Percentiles rank a stretch among this genome's conserved stretches.
Evolutionary conservation across 2,329 filamentous ascomycete species (phyloP).

Genomic region (Aspergillus sp.): DNA sequence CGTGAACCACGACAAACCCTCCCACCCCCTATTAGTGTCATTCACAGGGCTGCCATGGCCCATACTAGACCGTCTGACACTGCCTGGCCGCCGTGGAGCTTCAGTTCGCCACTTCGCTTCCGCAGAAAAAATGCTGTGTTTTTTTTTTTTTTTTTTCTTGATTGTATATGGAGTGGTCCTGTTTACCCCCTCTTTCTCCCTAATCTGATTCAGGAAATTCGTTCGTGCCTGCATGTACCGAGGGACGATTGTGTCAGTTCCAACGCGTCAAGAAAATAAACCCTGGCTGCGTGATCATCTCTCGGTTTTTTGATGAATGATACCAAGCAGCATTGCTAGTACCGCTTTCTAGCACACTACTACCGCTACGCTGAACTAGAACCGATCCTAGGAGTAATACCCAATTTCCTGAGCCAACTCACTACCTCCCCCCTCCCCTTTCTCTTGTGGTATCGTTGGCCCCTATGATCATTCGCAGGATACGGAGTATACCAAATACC

Average conservation of each 20-base stretch:
- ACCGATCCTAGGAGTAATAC: conserved; percentile 6
- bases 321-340: conserved; percentile 1
- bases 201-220: not conserved
- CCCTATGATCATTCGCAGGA: conserved; percentile 1
- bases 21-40: conserved; percentile 1
- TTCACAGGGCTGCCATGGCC: conserved; percentile 8
- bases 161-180: not conserved
- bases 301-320: conserved; percentile 2
- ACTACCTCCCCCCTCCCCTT: conserved; percentile 10
- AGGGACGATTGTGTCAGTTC: not conserved
- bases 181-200: not conserved
- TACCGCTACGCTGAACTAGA: conserved; percentile 9
- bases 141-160: not conserved
- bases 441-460: conserved; percentile 6
- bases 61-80: conserved; percentile 4
- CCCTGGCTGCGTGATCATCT: not conserved
- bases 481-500: conserved; percentile 4
- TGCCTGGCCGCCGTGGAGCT: conserved; percentile 12
- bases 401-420: conserved; percentile 5
- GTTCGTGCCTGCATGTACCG: not conserved
- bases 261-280: not conserved
- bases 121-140: not conserved
- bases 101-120: conserved; percentile 5
- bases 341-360: not conserved
- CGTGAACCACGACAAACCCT: conserved; percentile 2